Evolutionary conservation across 257 asterid species (phyloP), one percentile per base, ranked within the genome.

Genomic region (Craterostigma plantagineum): DNA sequence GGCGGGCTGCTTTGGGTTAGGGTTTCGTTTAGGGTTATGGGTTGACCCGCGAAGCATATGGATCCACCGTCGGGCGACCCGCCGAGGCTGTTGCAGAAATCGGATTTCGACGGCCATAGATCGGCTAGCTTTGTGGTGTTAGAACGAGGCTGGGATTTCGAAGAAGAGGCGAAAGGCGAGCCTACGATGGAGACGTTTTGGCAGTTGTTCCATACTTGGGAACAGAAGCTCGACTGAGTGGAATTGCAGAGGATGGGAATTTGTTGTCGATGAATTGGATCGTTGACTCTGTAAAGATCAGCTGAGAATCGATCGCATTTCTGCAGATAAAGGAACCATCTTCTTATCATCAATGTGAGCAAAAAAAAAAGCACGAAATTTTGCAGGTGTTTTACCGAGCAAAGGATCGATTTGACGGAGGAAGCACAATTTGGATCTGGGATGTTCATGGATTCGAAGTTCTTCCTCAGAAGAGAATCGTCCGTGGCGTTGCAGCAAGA

Each of bases 251-350:
- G 66, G 23, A 71, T 63, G 1, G 97, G 97, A 40, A 81, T 56
- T 42, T 68, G 58, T 56, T 68, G 58, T 56, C 78, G 61, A 30
- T 77, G 77, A 30, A 37, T 48, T 5, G 76, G 58, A 49, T 33
- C 18, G 1, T 55, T 57, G 12, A 61, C 56, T 50, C 75, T 16
- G 52, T 55, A 86, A 36, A 86, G 78, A 42, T 76, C 78, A 33
- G 76, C 87, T 37, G 94, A 81, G 58, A 75, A 86, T 38, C 46
- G 86, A 73, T 86, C 97, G 59, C 97, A 86, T 44, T 67, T 76
- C 97, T 86, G 91, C 42, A 60, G 54, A 17, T 7, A 37, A 65
- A 8, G 3, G 2, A 13, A 5, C 30, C 3, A 14, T 9, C 16
- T 8, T 14, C 1, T 16, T 16, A 42, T 43, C 30, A 14, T n/a